Evolutionary conservation across 2,329 filamentous ascomycete genomes (phyloP).

Genomic region (Esteya vermicola): DNA sequence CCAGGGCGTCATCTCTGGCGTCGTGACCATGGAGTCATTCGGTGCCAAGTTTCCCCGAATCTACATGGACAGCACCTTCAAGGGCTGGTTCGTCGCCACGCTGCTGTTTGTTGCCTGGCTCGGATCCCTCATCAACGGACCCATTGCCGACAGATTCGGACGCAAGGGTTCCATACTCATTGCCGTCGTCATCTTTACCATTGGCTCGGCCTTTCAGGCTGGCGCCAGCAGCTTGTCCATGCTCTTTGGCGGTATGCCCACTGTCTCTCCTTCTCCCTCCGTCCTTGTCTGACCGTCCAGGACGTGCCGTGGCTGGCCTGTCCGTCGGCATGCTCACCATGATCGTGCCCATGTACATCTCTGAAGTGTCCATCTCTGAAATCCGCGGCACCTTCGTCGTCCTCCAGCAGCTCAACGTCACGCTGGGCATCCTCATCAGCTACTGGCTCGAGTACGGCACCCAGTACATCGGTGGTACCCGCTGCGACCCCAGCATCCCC

Average conservation of each 20-base stretch:
- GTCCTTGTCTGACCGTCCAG: neutral
- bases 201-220: conserved; percentile 1
- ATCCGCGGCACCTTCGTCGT: neutral
- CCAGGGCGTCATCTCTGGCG: neutral
- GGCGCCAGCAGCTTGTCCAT: neutral
- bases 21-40: conserved; percentile 2
- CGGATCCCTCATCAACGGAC: conserved; percentile 1
- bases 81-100: conserved; percentile 1
- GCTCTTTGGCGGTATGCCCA: neutral
- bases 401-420: neutral
- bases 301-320: conserved; percentile 1
- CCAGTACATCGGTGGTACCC: neutral
- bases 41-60: conserved; percentile 12
- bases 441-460: conserved; percentile 2
- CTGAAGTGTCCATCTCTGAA: neutral
- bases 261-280: no score
- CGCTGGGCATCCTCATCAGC: conserved; percentile 1
- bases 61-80: conserved; percentile 1
- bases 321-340: conserved; percentile 1
- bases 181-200: neutral
- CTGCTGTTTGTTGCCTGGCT: neutral
- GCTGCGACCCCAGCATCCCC: neutral
- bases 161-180: conserved; percentile 1
- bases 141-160: neutral
- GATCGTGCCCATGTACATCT: conserved; percentile 1